Evolutionary conservation across 345 rosid genomes (phyloP).

Genomic region (Durio zibethinus): DNA sequence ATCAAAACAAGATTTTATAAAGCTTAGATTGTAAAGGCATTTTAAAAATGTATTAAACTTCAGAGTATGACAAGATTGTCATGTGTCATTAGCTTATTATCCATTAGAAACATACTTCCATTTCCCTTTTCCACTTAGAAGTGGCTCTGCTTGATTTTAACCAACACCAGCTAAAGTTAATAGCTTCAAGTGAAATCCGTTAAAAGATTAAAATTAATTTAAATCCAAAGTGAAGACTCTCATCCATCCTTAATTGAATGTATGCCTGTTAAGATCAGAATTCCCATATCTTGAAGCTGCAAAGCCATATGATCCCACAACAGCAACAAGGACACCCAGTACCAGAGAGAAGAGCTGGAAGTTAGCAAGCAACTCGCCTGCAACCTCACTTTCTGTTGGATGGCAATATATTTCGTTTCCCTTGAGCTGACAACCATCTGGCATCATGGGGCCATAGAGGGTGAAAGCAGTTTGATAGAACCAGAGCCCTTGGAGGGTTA

Average conservation of each 20-base stretch:
- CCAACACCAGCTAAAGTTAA: not conserved
- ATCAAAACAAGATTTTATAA: not conserved
- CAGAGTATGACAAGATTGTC: not conserved
- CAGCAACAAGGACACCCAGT: constrained; percentile 58
- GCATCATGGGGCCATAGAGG: constrained; percentile 95
- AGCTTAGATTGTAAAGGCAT: not conserved
- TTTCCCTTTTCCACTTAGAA: not conserved
- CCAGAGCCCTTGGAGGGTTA: constrained; percentile 96
- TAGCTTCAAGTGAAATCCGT: not conserved
- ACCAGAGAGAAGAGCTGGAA: constrained; percentile 72
- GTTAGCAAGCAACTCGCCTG: constrained; percentile 83
- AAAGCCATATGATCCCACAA: constrained; percentile 51
- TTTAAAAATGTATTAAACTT: not conserved
- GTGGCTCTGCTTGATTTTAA: not conserved
- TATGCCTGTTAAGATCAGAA: constrained; percentile 26
- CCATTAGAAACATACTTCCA: not conserved
- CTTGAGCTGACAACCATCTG: constrained; percentile 65
- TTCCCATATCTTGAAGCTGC: constrained; percentile 57
- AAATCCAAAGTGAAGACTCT: not conserved
- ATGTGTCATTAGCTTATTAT: not conserved
- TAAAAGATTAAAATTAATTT: not conserved
- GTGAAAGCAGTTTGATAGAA: constrained; percentile 95
- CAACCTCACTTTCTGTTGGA: constrained; percentile 47
- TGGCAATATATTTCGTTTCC: constrained; percentile 44
- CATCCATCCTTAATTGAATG: constrained; percentile 23